Conservation (phyloP, 2,329 filamentous ascomycete species). For the Epichloe aotearoae region DNA sequence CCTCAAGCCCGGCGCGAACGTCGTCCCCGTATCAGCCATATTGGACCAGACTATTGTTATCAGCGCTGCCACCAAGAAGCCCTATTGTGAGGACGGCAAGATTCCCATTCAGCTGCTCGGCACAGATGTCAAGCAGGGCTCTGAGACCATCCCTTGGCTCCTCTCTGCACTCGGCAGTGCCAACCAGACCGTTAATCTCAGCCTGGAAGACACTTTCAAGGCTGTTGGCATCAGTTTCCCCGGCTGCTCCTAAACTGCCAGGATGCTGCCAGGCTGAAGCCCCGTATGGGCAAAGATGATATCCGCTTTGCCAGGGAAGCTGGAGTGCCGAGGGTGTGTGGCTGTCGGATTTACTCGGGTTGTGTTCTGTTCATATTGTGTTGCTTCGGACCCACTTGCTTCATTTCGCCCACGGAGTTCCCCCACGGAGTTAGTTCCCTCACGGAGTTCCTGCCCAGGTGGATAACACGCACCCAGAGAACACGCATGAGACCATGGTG, state of each 20-base stretch:
- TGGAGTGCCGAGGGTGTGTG: background rate
- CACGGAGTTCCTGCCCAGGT: background rate
- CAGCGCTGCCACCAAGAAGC: slow-evolving; percentile 19
- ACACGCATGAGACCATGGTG: background rate
- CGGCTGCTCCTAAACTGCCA: background rate
- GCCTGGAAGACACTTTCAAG: slow-evolving; percentile 33
- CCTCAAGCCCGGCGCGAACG: slow-evolving; percentile 46
- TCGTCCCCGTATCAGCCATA: slow-evolving; percentile 38
- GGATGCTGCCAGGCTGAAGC: background rate
- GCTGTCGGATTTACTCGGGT: background rate
- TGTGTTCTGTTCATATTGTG: background rate
- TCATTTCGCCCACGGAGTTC: background rate
- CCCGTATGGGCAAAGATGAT: too few species aligned
- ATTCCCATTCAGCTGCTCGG: slow-evolving; percentile 43
- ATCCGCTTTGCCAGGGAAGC: background rate
- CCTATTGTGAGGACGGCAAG: slow-evolving; percentile 40
- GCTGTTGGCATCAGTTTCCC: slow-evolving; percentile 4
- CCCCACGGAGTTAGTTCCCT: too few species aligned
- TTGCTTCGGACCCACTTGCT: background rate
- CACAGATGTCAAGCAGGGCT: slow-evolving; percentile 35
- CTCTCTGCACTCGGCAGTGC: slow-evolving; percentile 37
- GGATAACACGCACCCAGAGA: background rate
- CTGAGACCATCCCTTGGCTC: slow-evolving; percentile 42
- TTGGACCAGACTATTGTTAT: slow-evolving; percentile 39
- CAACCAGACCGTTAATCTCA: slow-evolving; percentile 38